phyloP scores from a whole-genome alignment of 345 rosid species.

The Eucalyptus cloeziana region DNA sequence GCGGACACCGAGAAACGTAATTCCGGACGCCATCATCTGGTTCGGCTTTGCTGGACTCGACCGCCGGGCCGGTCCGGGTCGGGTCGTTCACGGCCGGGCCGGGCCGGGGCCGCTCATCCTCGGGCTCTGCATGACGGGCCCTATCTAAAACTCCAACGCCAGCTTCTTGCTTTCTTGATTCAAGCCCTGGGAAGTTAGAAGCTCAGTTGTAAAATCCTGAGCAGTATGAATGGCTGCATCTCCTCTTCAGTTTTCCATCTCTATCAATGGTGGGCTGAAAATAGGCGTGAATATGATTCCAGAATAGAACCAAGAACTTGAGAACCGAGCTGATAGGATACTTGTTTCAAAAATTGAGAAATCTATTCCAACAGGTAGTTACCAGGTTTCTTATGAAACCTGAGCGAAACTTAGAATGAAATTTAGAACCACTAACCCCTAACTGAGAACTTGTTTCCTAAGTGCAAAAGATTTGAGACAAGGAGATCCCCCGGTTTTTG shows the following conservation, averaged over 20 bases:
- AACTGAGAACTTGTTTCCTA: fast-evolving
- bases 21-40: fast-evolving
- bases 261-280: neutral
- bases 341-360: fast-evolving
- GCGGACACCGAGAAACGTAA: neutral
- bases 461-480: fast-evolving
- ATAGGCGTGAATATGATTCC: neutral
- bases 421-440: fast-evolving
- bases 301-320: fast-evolving
- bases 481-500: fast-evolving
- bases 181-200: fast-evolving
- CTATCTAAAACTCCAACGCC: neutral
- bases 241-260: neutral
- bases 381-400: fast-evolving
- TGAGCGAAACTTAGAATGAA: fast-evolving
- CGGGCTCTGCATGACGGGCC: neutral
- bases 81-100: neutral
- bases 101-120: neutral
- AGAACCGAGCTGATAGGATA: fast-evolving
- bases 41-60: neutral
- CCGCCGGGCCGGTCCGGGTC: neutral
- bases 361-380: fast-evolving
- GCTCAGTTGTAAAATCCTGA: neutral
- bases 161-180: neutral
- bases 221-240: neutral